Evolutionary conservation across 2,329 filamentous ascomycete species (phyloP).

Genomic region (Calonectria multiphialidica): DNA sequence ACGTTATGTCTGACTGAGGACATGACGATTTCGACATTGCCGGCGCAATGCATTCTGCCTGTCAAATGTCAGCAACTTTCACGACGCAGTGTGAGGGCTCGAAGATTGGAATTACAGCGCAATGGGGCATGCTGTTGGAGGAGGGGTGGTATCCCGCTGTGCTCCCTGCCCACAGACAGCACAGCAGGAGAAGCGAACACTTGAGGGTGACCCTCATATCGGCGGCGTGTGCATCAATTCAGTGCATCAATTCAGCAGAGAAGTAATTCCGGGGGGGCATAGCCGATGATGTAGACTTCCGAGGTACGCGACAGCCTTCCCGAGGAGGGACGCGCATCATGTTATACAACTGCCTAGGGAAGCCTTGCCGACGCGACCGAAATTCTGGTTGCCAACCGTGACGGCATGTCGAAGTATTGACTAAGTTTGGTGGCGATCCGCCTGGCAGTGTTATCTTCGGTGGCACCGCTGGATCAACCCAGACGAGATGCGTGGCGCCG

Average conservation of each 20-base stretch:
- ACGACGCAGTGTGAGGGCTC: not conserved
- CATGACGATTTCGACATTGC: not conserved
- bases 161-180: not conserved
- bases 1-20: not conserved
- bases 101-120: not conserved
- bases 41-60: not conserved
- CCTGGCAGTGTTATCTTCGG: not conserved
- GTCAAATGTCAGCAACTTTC: not conserved
- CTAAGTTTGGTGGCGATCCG: conserved; percentile 1
- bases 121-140: not conserved
- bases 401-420: not conserved
- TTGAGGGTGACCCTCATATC: not conserved
- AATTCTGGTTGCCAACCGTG: not conserved
- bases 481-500: not conserved
- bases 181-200: not conserved
- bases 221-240: not conserved
- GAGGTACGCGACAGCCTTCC: not conserved
- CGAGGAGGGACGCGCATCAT: not conserved
- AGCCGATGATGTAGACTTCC: too few relatives aligned
- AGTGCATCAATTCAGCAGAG: not conserved
- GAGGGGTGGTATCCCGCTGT: not conserved
- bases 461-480: not conserved
- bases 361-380: not conserved
- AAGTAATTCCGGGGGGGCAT: not conserved
- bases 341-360: not conserved